A percentile compares a stretch with the other conserved stretches of the same genome.
Evolutionary conservation across 2,329 filamentous ascomycete species (phyloP).

Genomic region (Coniochaeta sp.): DNA sequence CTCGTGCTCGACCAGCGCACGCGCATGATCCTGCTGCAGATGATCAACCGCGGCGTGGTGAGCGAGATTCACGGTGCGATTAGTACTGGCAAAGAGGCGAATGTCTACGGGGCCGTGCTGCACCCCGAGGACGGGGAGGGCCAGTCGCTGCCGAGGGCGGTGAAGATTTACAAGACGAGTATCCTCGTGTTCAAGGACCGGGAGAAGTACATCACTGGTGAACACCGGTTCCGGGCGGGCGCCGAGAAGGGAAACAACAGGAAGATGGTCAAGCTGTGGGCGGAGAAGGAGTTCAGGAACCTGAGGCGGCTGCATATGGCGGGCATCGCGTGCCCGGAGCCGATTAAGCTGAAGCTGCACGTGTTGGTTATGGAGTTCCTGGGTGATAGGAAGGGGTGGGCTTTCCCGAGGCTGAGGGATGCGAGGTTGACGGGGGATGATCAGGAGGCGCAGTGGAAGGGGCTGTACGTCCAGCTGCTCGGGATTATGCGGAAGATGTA

Average conservation of each 20-base stretch:
- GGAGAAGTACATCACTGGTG: constrained; percentile 90
- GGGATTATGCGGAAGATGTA: constrained; percentile 90
- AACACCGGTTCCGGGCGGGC: constrained; percentile 83
- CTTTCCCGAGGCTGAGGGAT: constrained; percentile 83
- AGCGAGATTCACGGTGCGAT: constrained; percentile 92
- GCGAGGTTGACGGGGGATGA: constrained; percentile 66
- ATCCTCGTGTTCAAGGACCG: constrained; percentile 98
- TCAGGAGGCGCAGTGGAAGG: constrained; percentile 64
- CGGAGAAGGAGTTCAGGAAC: constrained; percentile 97
- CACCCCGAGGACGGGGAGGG: constrained; percentile 44
- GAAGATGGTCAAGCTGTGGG: constrained; percentile 98
- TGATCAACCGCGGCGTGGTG: constrained; percentile 87
- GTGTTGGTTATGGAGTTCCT: constrained; percentile 94
- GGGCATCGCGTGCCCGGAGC: constrained; percentile 85
- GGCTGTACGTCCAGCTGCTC: constrained; percentile 78
- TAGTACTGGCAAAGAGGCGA: constrained; percentile 95
- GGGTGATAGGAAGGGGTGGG: constrained; percentile 78
- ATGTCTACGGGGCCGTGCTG: constrained; percentile 86
- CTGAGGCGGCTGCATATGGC: constrained; percentile 75
- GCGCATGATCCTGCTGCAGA: constrained; percentile 89
- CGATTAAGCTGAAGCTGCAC: constrained; percentile 83
- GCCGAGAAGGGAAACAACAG: constrained; percentile 93
- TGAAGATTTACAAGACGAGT: constrained; percentile 98
- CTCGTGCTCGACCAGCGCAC: constrained; percentile 92
- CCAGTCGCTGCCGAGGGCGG: constrained; percentile 66